These are phyloP conservation scores for Ricinus communis DNA, from an alignment of 345 rosid species.

Conservation along the genomic window DNA sequence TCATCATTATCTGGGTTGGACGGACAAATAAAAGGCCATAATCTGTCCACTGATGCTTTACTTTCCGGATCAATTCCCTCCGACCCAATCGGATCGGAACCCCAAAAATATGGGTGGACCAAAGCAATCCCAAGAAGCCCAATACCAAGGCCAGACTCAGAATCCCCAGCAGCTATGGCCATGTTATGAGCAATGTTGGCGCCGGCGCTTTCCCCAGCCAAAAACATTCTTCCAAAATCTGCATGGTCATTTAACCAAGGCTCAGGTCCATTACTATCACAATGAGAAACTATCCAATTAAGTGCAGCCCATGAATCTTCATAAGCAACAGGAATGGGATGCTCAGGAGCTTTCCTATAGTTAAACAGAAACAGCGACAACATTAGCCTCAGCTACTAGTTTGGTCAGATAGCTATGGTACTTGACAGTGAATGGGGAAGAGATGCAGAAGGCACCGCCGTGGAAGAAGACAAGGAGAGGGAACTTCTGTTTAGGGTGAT, in stretches of 20 bases:
- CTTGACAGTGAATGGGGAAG: constrained; percentile 35
- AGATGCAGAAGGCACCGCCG: constrained; percentile 53
- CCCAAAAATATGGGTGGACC: constrained; percentile 23
- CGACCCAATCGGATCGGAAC: no score
- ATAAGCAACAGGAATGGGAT: constrained; percentile 43
- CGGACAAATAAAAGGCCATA: constrained; percentile 53
- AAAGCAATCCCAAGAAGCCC: constrained; percentile 20
- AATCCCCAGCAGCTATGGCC: constrained; percentile 16
- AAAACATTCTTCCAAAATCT: constrained; percentile 15
- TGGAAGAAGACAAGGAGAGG: constrained; percentile 57
- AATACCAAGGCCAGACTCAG: not conserved
- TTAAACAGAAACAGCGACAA: constrained; percentile 41
- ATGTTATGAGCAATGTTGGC: constrained; percentile 26
- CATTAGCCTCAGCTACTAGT: constrained; percentile 37
- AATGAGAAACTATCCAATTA: constrained; percentile 18
- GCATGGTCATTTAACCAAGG: constrained; percentile 23
- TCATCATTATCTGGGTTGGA: constrained; percentile 43
- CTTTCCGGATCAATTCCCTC: no score
- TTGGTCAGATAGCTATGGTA: constrained; percentile 34
- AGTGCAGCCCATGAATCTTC: constrained; percentile 51
- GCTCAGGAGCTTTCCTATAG: constrained; percentile 48
- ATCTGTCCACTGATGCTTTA: no score
- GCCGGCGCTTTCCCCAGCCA: constrained; percentile 23
- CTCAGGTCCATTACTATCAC: constrained; percentile 19
- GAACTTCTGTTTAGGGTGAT: constrained; percentile 26